These are phyloP conservation scores for Dactylis glomerata DNA, from an alignment of 176 grass and related monocot species.

Conservation along the genomic window DNA sequence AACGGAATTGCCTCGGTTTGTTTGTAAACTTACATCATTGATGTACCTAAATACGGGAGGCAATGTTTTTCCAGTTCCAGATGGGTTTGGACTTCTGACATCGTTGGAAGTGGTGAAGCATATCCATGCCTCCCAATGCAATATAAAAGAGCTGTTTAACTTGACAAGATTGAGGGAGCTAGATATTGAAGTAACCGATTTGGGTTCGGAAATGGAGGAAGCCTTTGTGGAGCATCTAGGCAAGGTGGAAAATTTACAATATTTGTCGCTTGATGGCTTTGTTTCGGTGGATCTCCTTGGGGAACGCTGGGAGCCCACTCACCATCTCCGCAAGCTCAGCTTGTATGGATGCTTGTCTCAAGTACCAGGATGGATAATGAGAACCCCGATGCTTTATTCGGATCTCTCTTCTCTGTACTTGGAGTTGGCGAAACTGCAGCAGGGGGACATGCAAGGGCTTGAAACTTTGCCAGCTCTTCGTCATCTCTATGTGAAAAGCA, in stretches of 20 bases:
- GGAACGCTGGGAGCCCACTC: not conserved
- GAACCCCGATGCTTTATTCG: not conserved
- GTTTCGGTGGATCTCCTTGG: not conserved
- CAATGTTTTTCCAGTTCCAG: no score
- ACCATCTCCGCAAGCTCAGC: accelerated
- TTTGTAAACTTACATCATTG: not conserved
- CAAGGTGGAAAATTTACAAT: not conserved
- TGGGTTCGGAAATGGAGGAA: no score
- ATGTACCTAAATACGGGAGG: not conserved
- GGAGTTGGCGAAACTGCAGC: not conserved
- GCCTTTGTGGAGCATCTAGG: not conserved
- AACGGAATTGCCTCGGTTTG: no score
- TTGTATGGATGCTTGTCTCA: accelerated
- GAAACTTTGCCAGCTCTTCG: not conserved
- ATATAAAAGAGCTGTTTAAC: not conserved
- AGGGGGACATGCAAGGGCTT: not conserved
- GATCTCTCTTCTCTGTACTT: not conserved
- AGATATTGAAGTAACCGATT: no score
- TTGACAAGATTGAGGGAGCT: not conserved
- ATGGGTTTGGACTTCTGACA: not conserved
- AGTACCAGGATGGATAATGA: not conserved
- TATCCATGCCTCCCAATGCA: not conserved
- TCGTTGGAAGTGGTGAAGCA: not conserved
- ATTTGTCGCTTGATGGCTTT: not conserved
- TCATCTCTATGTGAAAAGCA: not conserved